These are phyloP conservation scores for Venustampulla echinocandica DNA, from an alignment of 495 filamentous ascomycete species.

Conservation along the genomic window DNA sequence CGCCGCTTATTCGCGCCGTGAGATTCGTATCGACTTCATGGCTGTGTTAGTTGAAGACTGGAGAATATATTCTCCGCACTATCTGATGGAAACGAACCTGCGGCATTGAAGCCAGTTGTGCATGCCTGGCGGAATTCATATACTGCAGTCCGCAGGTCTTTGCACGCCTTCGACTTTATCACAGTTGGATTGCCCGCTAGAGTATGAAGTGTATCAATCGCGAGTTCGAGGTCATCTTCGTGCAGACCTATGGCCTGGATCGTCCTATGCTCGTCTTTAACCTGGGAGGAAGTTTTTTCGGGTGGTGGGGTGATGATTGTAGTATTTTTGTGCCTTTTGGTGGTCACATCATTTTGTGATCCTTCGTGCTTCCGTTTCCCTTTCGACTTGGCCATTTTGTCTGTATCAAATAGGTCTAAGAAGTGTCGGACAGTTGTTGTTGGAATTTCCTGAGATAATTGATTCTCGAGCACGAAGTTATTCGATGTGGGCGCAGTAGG, in stretches of 20 bases:
- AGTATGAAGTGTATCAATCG: slow-evolving; percentile 33
- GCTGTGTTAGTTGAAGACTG: too few relatives aligned
- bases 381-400: slow-evolving; percentile 25
- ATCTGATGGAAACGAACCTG: slow-evolving; percentile 5
- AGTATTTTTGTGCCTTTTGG: slow-evolving; percentile 27
- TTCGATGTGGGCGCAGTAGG: too few relatives aligned
- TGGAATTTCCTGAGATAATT: too few relatives aligned
- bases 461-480: too few relatives aligned
- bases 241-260: slow-evolving; percentile 28
- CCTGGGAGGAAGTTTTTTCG: slow-evolving; percentile 16
- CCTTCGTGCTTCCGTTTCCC: slow-evolving; percentile 24
- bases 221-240: slow-evolving; percentile 37
- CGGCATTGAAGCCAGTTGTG: slow-evolving; percentile 34
- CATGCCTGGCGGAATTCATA: slow-evolving; percentile 39
- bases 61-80: neutral
- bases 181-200: slow-evolving; percentile 33
- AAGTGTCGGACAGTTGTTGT: too few relatives aligned
- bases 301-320: slow-evolving; percentile 26
- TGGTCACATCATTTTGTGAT: slow-evolving; percentile 9
- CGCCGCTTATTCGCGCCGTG: slow-evolving; percentile 33
- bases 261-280: slow-evolving; percentile 27
- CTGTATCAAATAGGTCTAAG: too few relatives aligned
- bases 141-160: slow-evolving; percentile 35
- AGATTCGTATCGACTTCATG: slow-evolving; percentile 27
- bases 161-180: slow-evolving; percentile 38